Evolutionary conservation across 108 stramenopile genomes (phyloP).

Genomic region (Chaetoceros muelleri): DNA sequence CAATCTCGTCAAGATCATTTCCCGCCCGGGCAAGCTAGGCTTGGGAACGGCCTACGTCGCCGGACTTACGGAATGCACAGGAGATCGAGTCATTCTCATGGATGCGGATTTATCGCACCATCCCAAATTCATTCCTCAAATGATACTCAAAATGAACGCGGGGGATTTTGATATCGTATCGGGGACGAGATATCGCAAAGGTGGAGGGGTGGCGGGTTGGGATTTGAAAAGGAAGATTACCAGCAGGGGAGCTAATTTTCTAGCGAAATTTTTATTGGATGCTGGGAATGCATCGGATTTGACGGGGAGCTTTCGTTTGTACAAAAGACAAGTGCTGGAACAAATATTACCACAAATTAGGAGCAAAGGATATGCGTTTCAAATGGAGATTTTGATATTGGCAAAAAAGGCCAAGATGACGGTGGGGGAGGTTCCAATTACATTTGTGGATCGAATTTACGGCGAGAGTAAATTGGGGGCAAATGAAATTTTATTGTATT

Average conservation of each 20-base stretch:
- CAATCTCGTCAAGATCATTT: slow-evolving; percentile 65
- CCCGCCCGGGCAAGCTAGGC: slow-evolving; percentile 89
- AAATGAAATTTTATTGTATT: slow-evolving; percentile 89
- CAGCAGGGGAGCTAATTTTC: slow-evolving; percentile 90
- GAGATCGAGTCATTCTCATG: slow-evolving; percentile 90
- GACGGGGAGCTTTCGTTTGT: slow-evolving; percentile 94
- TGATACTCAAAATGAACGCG: slow-evolving; percentile 46
- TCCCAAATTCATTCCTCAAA: slow-evolving; percentile 90
- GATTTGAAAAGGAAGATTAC: slow-evolving; percentile 87
- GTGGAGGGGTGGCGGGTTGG: slow-evolving; percentile 95
- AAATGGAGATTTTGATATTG: slow-evolving; percentile 96
- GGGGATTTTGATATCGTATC: slow-evolving; percentile 83
- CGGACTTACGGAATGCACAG: slow-evolving; percentile 69
- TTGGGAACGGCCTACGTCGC: slow-evolving; percentile 94
- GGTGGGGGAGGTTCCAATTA: slow-evolving; percentile 91
- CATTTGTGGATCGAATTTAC: slow-evolving; percentile 97
- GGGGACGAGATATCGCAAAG: slow-evolving; percentile 84
- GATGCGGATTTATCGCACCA: slow-evolving; percentile 98
- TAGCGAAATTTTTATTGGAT: slow-evolving; percentile 86
- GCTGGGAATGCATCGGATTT: slow-evolving; percentile 87
- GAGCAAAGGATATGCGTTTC: slow-evolving; percentile 95
- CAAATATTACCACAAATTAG: slow-evolving; percentile 73
- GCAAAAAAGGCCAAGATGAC: slow-evolving; percentile 69
- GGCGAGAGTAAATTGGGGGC: slow-evolving; percentile 97
- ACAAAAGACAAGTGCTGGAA: slow-evolving; percentile 79